Conservation (phyloP, 2,329 filamentous ascomycete genomes). For the Aspergillus caelatus region DNA sequence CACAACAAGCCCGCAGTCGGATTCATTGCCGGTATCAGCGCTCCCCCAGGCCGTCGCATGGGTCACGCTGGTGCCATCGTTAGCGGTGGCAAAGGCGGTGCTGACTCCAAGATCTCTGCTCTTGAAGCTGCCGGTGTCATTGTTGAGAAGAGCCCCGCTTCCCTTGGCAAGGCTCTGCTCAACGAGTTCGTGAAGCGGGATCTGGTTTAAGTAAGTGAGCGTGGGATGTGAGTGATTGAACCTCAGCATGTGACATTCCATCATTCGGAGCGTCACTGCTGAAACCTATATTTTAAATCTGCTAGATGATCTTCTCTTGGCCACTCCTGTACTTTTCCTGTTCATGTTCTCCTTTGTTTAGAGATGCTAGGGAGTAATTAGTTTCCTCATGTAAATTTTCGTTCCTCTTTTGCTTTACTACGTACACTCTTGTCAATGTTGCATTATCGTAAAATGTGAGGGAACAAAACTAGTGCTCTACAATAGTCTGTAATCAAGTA, state of each 20-base stretch:
- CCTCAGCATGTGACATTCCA: not conserved
- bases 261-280: not conserved
- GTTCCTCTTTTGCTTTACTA: not conserved
- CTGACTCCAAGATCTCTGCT: conserved; percentile 96
- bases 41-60: conserved; percentile 95
- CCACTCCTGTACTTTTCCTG: conserved; percentile 28
- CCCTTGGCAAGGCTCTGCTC: conserved; percentile 89
- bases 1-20: conserved; percentile 94
- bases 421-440: not conserved
- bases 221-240: conserved; percentile 1
- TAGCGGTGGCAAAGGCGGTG: conserved; percentile 94
- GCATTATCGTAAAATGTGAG: not conserved
- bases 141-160: conserved; percentile 91
- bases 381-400: conserved; percentile 33
- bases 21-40: conserved; percentile 98
- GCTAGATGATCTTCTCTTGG: conserved; percentile 17
- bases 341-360: conserved; percentile 29
- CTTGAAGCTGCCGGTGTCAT: conserved; percentile 92
- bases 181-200: conserved; percentile 96
- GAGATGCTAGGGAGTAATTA: conserved; percentile 40
- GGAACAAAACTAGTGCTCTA: too few relatives aligned
- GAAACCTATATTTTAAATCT: conserved; percentile 1
- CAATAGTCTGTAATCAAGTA: too few relatives aligned
- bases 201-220: conserved; percentile 68
- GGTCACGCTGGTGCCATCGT: conserved; percentile 99